phyloP scores from a whole-genome alignment of 2,329 filamentous ascomycete species.

The Fusarium zealandicum region DNA sequence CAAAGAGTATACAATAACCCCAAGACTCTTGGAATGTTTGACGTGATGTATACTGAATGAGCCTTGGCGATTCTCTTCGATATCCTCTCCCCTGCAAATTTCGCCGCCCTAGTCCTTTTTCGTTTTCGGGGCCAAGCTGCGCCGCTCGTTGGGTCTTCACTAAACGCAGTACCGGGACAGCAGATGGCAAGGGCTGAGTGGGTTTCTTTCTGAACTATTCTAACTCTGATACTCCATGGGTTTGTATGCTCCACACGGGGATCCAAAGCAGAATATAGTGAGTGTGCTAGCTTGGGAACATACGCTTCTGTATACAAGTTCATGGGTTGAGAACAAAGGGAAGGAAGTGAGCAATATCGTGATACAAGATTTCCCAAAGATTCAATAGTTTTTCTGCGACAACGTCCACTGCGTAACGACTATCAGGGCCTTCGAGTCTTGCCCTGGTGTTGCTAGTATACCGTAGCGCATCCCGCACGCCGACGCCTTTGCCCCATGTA shows the following conservation, averaged over 20 bases:
- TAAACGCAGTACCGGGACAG: neutral
- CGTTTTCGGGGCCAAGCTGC: conserved; percentile 5
- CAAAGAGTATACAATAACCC: neutral
- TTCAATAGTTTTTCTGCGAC: conserved; percentile 17
- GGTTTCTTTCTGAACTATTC: neutral
- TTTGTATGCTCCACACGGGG: neutral
- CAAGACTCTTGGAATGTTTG: no score
- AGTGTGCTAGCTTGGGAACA: conserved; percentile 14
- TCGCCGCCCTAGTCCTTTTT: conserved; percentile 15
- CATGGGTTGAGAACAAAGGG: conserved; percentile 15
- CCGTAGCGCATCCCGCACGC: conserved; percentile 2
- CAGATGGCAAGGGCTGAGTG: conserved; percentile 4
- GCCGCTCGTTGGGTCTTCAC: neutral
- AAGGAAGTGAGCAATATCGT: conserved; percentile 24
- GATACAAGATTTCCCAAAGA: conserved; percentile 19
- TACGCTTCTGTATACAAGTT: conserved; percentile 17
- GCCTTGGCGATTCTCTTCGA: no score
- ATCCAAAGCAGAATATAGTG: conserved; percentile 4
- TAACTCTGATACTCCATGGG: neutral
- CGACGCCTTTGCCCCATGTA: conserved; percentile 7
- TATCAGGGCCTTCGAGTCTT: neutral
- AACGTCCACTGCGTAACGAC: neutral
- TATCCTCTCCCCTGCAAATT: neutral
- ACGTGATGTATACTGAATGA: no score
- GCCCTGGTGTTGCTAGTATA: neutral